A percentile compares a stretch with the other conserved stretches of the same genome.
phyloP scores from a whole-genome alignment of 1,284 basidiomycete species.

The Heterobasidion annosum region DNA sequence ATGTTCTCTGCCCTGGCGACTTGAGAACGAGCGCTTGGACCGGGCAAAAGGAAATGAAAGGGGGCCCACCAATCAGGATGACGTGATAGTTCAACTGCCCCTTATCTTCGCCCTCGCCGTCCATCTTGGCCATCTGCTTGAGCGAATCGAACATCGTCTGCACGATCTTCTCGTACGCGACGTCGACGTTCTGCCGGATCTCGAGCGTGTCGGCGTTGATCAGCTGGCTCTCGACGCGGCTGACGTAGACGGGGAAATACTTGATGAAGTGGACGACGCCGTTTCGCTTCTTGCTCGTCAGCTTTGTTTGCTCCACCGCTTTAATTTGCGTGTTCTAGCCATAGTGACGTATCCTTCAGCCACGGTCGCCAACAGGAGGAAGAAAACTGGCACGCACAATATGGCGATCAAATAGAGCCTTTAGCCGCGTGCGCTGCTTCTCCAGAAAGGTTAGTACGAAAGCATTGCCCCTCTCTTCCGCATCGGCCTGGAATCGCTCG shows the following conservation, averaged over 20 bases:
- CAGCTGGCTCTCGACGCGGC: slow-evolving; percentile 83
- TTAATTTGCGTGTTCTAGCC: slow-evolving; percentile 79
- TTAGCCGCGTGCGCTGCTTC: slow-evolving; percentile 75
- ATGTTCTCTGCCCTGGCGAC: slow-evolving; percentile 76
- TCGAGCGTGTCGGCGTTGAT: slow-evolving; percentile 68
- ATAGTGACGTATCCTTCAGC: neutral
- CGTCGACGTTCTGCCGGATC: slow-evolving; percentile 73
- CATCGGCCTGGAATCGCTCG: slow-evolving; percentile 74
- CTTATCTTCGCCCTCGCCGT: slow-evolving; percentile 89
- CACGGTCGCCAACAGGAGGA: neutral
- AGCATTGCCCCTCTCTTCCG: slow-evolving; percentile 69
- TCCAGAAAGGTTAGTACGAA: slow-evolving; percentile 72
- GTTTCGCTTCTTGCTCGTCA: slow-evolving; percentile 86
- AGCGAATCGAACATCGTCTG: slow-evolving; percentile 86
- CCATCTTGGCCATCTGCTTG: slow-evolving; percentile 91
- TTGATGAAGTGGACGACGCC: slow-evolving; percentile 93
- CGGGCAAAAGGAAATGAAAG: neutral
- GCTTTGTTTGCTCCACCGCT: slow-evolving; percentile 84
- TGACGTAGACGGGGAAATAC: slow-evolving; percentile 86
- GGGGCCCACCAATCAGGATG: slow-evolving; percentile 80
- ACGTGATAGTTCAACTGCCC: slow-evolving; percentile 96
- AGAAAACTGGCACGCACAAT: slow-evolving; percentile 43
- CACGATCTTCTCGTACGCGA: slow-evolving; percentile 83
- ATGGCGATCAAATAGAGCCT: slow-evolving; percentile 67
- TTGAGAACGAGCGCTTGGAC: neutral